Base-by-base conservation (phyloP, 106 monocot genomes). In the Allium sativum region DNA sequence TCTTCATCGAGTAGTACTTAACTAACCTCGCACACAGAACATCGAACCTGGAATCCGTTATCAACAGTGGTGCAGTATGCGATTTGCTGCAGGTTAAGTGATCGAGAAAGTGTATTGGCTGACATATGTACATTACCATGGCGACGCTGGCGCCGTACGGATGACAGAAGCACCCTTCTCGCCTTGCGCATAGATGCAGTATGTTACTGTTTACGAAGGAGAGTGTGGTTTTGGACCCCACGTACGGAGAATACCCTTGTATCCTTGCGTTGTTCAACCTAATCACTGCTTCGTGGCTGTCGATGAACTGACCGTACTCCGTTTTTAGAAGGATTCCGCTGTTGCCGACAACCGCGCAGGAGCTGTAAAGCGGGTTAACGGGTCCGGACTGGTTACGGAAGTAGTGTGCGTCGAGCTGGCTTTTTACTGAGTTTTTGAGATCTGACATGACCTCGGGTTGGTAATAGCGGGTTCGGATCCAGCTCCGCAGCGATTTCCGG, bases 291-390 rank as follows among this genome's bases (percentile, higher is more conserved):
- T 87, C 81, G 56, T 92, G 91, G 61, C 52, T 9, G 65, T 92
- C 91, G 65, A 92, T 92, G 42, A 86, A 68, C 7, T 61, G 65
- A 9, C 87, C 91, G 51, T 64, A 48, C 44, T 68, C 71, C 9
- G 42, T 18, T 6, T 73, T 74, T 22, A 93, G 73, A 12, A 93
- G 70, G 65, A 93, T 89, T 10, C 91, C 91, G 59, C 91, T 87
- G 64, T 92, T 92, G 6, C 91, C 91, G 56, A 92, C 91, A 8
- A 92, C 91, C 5, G 91, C 91, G 73, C 91, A 92, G 13, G 85
- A 74, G 18, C 41, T 13, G 76, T 89, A 81, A 51, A 62, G 81
- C 31, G 14, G 46, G 21, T 4, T 0, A 17, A 40, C n/a, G 40
- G 9, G 15, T 8, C 10, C 18, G 44, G 12, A 59, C 42, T 42